A percentile compares a stretch with the other conserved stretches of the same genome.
Evolutionary conservation across 345 rosid genomes (phyloP).

Genomic region (Raphanus raphanistrum): DNA sequence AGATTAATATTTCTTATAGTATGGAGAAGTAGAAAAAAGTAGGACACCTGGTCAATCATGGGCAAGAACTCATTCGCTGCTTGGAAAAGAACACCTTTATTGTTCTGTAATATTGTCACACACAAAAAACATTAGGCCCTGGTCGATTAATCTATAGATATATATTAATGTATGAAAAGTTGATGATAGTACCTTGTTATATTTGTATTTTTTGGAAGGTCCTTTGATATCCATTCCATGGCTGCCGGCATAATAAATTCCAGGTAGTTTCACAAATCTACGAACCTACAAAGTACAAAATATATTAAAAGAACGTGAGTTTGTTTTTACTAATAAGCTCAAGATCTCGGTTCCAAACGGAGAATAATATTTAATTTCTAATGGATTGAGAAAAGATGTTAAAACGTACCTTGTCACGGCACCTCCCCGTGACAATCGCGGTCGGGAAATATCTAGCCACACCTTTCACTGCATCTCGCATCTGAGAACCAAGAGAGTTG

Average conservation of each 20-base stretch:
- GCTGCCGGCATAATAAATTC: slow-evolving; percentile 87
- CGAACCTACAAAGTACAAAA: slow-evolving; percentile 43
- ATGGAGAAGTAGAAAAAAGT: not conserved
- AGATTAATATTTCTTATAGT: not conserved
- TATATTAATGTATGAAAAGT: too few species aligned
- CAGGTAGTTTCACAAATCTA: slow-evolving; percentile 69
- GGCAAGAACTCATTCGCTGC: slow-evolving; percentile 83
- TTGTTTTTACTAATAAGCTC: not conserved
- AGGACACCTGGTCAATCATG: slow-evolving; percentile 70
- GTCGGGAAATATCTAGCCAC: slow-evolving; percentile 74
- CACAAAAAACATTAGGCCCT: not conserved
- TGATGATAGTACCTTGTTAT: slow-evolving; percentile 47
- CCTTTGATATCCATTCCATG: slow-evolving; percentile 99
- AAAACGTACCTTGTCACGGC: slow-evolving; percentile 74
- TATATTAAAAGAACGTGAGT: not conserved
- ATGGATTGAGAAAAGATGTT: not conserved
- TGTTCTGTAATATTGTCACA: slow-evolving; percentile 39
- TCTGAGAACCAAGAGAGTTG: slow-evolving; percentile 39
- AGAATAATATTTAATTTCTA: not conserved
- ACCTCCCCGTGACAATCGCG: slow-evolving; percentile 87
- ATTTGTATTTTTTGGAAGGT: slow-evolving; percentile 53
- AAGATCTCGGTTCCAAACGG: not conserved
- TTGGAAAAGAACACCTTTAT: slow-evolving; percentile 58
- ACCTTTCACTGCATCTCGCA: slow-evolving; percentile 75
- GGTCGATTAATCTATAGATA: not conserved